Percentiles rank a stretch among this genome's conserved stretches.
These are phyloP conservation scores for Cyathus striatus DNA, from an alignment of 768 basidiomycete genomes.

Conservation along the genomic window DNA sequence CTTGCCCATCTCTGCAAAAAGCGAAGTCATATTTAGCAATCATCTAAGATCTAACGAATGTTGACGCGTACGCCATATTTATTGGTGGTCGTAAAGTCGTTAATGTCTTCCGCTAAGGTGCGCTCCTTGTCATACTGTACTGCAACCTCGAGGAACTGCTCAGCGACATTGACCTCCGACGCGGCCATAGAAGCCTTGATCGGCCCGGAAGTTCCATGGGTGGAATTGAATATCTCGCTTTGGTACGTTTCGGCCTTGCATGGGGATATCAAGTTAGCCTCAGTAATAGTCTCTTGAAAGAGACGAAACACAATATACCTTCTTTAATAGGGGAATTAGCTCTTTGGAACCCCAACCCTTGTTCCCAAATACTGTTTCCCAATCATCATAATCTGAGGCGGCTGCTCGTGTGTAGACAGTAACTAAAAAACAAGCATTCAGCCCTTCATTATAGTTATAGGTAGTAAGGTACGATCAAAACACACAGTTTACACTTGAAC, in stretches of 20 bases:
- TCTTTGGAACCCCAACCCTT: conserved; percentile 57
- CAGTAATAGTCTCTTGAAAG: not conserved
- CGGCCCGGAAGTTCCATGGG: conserved; percentile 48
- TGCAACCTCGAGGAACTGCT: conserved; percentile 43
- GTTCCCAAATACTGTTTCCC: conserved; percentile 47
- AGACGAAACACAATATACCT: conserved; percentile 34
- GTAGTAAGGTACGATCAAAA: not conserved
- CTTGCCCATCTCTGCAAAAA: conserved; percentile 44
- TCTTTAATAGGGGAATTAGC: conserved; percentile 52
- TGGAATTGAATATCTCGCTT: conserved; percentile 13
- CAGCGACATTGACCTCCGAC: conserved; percentile 30
- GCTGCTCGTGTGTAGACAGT: conserved; percentile 54
- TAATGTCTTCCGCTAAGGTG: conserved; percentile 37
- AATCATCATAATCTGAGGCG: conserved; percentile 63
- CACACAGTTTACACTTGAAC: conserved; percentile 58
- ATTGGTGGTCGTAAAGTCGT: conserved; percentile 38
- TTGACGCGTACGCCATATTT: conserved; percentile 41
- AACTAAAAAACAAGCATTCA: conserved; percentile 18
- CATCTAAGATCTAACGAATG: not conserved
- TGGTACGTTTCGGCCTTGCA: conserved; percentile 37
- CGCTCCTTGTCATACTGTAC: conserved; percentile 43
- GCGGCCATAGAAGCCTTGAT: conserved; percentile 42
- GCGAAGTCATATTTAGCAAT: not conserved
- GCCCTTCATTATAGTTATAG: not conserved
- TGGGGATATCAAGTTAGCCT: not conserved